Conservation (phyloP, 768 basidiomycete species). For the Boletus tylopilopsis region DNA sequence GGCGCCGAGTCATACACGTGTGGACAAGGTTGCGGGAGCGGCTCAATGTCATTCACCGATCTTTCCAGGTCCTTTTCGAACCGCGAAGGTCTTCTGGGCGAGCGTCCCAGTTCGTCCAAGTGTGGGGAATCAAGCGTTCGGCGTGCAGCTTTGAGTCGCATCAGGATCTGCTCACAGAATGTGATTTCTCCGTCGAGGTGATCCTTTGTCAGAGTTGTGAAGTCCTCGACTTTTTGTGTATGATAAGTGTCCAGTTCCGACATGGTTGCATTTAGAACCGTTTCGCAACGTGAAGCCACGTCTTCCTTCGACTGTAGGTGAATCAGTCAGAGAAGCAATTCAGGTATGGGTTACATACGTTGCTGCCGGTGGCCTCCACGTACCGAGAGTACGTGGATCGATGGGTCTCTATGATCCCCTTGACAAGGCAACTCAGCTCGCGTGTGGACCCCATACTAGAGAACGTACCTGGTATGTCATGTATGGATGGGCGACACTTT, state of each 20-base stretch:
- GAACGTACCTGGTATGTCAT: slow-evolving; percentile 58
- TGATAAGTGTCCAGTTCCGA: slow-evolving; percentile 85
- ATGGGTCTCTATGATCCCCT: slow-evolving; percentile 78
- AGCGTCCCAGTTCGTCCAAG: slow-evolving; percentile 44
- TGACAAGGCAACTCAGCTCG: not conserved
- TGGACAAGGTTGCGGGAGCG: slow-evolving; percentile 69
- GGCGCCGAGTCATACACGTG: slow-evolving; percentile 76
- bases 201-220: slow-evolving; percentile 52
- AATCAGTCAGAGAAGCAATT: slow-evolving; percentile 1
- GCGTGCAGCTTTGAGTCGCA: slow-evolving; percentile 56
- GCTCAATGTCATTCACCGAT: slow-evolving; percentile 40
- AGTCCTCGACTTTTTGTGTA: slow-evolving; percentile 68
- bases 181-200: slow-evolving; percentile 78
- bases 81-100: slow-evolving; percentile 62
- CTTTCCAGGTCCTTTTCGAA: slow-evolving; percentile 72
- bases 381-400: slow-evolving; percentile 65
- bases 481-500: slow-evolving; percentile 73
- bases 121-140: slow-evolving; percentile 46
- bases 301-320: slow-evolving; percentile 55
- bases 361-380: slow-evolving; percentile 44
- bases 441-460: not conserved
- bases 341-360: slow-evolving; percentile 11
- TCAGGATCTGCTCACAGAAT: slow-evolving; percentile 68
- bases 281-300: slow-evolving; percentile 74
- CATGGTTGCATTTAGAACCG: slow-evolving; percentile 84